Conservation (phyloP, 2,329 filamentous ascomycete genomes). For the Fusarium sp. region DNA sequence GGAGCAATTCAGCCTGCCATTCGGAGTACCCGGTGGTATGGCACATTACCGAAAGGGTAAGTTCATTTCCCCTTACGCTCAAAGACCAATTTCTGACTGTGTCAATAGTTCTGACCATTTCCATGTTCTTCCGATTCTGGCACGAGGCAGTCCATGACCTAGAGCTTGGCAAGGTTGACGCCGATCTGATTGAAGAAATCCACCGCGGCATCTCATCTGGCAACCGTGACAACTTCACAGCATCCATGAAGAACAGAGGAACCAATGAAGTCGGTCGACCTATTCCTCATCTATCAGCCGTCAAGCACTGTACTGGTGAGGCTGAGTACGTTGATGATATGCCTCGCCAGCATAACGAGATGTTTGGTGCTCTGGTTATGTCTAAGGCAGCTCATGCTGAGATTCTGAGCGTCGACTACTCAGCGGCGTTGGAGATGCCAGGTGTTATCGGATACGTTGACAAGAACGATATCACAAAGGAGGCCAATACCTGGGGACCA, state of each 20-base stretch:
- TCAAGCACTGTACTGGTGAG: slow-evolving; percentile 8
- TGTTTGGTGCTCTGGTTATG: background rate
- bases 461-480: background rate
- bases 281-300: slow-evolving; percentile 3
- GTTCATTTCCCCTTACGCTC: background rate
- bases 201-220: slow-evolving; percentile 5
- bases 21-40: background rate
- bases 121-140: slow-evolving; percentile 19
- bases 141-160: background rate
- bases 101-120: background rate
- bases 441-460: background rate
- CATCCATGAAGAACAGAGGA: background rate
- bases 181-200: background rate
- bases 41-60: slow-evolving; percentile 7
- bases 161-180: background rate
- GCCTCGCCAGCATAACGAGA: slow-evolving; percentile 4
- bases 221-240: background rate
- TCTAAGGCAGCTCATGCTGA: slow-evolving; percentile 3
- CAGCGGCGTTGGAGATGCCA: background rate
- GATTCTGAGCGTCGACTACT: background rate
- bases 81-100: background rate
- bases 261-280: slow-evolving; percentile 1
- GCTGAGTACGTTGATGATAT: slow-evolving; percentile 4
- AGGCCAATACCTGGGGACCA: slow-evolving; percentile 6
- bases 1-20: background rate